phyloP scores from a whole-genome alignment of 805 yeast genomes.

The Pichia cephalocereana region DNA sequence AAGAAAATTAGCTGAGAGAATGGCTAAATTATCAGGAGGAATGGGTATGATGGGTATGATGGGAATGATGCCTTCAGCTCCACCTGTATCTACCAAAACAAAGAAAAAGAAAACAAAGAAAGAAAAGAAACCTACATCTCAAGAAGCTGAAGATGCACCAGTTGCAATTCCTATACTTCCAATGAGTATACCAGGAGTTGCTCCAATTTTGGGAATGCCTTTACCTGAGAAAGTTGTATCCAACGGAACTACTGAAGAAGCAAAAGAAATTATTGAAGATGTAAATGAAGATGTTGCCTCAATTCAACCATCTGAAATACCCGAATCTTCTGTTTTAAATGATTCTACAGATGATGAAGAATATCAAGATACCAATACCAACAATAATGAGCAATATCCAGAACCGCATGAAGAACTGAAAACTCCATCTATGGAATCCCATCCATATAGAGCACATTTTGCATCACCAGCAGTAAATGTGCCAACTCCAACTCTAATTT shows the following conservation, averaged over 20 bases:
- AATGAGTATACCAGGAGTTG: constrained; percentile 30
- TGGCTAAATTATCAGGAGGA: constrained; percentile 94
- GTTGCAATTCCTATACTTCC: constrained; percentile 48
- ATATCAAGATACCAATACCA: background rate
- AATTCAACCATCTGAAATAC: background rate
- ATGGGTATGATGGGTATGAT: constrained; percentile 71
- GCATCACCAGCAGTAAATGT: background rate
- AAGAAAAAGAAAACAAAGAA: constrained; percentile 19
- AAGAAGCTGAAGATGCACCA: constrained; percentile 19
- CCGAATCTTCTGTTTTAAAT: background rate
- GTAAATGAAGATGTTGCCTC: background rate
- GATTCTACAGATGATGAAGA: background rate
- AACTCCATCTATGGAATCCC: constrained; percentile 1
- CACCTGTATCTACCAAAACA: constrained; percentile 15
- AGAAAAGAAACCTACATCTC: constrained; percentile 1
- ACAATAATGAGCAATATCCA: too few relatives aligned
- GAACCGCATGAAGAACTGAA: background rate
- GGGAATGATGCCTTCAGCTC: constrained; percentile 37
- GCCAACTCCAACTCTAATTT: constrained; percentile 11
- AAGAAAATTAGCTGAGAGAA: constrained; percentile 74
- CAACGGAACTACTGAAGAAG: constrained; percentile 4
- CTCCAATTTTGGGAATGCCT: constrained; percentile 14
- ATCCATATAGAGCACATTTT: constrained; percentile 3
- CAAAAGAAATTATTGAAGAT: constrained; percentile 3
- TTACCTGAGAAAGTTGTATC: constrained; percentile 4